Conservation (phyloP, 1,284 basidiomycete genomes). For the Moesziomyces sp. region DNA sequence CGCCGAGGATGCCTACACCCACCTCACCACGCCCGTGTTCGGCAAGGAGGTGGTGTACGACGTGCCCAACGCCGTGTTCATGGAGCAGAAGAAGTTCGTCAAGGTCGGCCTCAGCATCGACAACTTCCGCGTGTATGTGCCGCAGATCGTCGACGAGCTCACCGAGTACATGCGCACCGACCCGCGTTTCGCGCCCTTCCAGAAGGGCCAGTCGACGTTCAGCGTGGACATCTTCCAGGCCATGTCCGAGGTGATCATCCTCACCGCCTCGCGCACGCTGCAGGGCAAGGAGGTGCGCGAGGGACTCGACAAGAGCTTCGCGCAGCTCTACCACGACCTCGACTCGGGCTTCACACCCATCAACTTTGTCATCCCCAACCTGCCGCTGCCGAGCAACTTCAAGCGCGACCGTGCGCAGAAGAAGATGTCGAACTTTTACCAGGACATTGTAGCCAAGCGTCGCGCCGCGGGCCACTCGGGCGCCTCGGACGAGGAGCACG, state of each 20-base stretch:
- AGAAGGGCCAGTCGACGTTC: constrained; percentile 23
- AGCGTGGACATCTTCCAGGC: constrained; percentile 72
- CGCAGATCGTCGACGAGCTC: constrained; percentile 79
- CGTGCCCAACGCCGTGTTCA: constrained; percentile 92
- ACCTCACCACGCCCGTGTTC: constrained; percentile 72
- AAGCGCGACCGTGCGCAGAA: constrained; percentile 87
- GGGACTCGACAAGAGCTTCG: constrained; percentile 83
- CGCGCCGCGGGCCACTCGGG: constrained; percentile 68
- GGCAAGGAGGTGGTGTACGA: constrained; percentile 98
- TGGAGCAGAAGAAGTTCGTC: constrained; percentile 98
- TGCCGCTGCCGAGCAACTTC: constrained; percentile 89
- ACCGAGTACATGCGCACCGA: constrained; percentile 65
- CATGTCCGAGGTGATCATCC: constrained; percentile 91
- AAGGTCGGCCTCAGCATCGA: constrained; percentile 88
- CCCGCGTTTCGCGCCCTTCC: constrained; percentile 73
- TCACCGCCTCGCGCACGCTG: constrained; percentile 90
- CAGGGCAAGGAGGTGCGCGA: constrained; percentile 91
- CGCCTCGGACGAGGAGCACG: constrained; percentile 75
- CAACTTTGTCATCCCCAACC: constrained; percentile 91
- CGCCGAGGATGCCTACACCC: constrained; percentile 94
- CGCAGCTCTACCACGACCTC: constrained; percentile 86
- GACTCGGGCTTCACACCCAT: constrained; percentile 75
- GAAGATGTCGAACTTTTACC: constrained; percentile 94
- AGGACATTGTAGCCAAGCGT: constrained; percentile 85
- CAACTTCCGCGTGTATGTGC: constrained; percentile 89